Evolutionary conservation across 2,329 filamentous ascomycete species (phyloP), one percentile per base, ranked within the genome.

Genomic region (Dactylonectria macrodidyma): DNA sequence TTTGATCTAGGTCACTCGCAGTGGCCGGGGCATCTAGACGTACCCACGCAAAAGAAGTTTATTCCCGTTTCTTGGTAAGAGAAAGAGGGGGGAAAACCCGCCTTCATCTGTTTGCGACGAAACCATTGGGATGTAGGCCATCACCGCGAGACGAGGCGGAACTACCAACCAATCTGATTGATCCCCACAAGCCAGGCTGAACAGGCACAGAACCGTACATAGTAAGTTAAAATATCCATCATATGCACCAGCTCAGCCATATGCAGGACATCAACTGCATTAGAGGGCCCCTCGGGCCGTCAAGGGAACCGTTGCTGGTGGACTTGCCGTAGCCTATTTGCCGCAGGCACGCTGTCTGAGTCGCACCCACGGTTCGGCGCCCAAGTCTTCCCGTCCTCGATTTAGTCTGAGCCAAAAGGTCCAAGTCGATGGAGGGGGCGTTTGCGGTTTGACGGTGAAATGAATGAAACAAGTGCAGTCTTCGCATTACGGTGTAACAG

Each of bases 211-310:
- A n/a, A 38, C 41, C 26, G 16, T 36, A 19, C 19, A 19, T 19
- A 19, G 19, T 19, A 19, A 19, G 19, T 19, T 19, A 19, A n/a
- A 36, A 54, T 36, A 54, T 36, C 51, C 11, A n/a, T 24, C n/a
- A 44, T 11, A 14, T 26, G 59, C 44, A 44, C 57, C 50, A 46
- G 52, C 60, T 64, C 66, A 66, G 57, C 34, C 22, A 59, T 57
- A 67, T 75, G 72, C 73, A 75, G 67, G 62, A 74, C 73, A 73
- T 73, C 57, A 58, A 62, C 71, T 69, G 73, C 73, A 73, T 71
- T 66, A 64, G 72, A 61, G 41, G 26, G 47, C 56, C 51, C 44
- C 30, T 60, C 47, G 55, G 55, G 59, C 52, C 19, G 57, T 46
- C 46, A 48, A 41, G 59, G 26, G 55, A 62, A 59, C 44, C 54